A percentile compares a stretch with the other conserved stretches of the same genome.
Conservation (phyloP, 176 grass and related monocot genomes). For the bread wheat (Triticum aestivum) region IWGSC_CS_RefSeq_v2.1 NC_057797.1:31394286-31394785, state of each 20-base stretch:
- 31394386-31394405: slow-evolving; percentile 84
- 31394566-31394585: slow-evolving; percentile 83
- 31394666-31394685: not conserved
- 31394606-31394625: not conserved
- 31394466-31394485: slow-evolving; percentile 89
- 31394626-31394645: not conserved
- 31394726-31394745: not conserved
- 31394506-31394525: slow-evolving; percentile 57
- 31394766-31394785: not conserved
- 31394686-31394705: slow-evolving; percentile 12
- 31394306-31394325: not conserved
- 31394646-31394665: not conserved
- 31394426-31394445: slow-evolving; percentile 81
- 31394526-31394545: slow-evolving; percentile 74
- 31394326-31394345: not conserved
- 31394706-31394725: not conserved
- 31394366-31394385: slow-evolving; percentile 17
- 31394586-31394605: slow-evolving; percentile 18
- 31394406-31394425: slow-evolving; percentile 75
- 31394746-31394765: not conserved
- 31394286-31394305: not conserved
- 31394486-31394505: slow-evolving; percentile 79
- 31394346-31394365: slow-evolving; percentile 12
- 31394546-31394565: slow-evolving; percentile 57
- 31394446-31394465: slow-evolving; percentile 77